Evolutionary conservation across 2,329 filamentous ascomycete genomes (phyloP), one percentile per base, ranked within the genome.

Genomic region (Aspergillus costaricaensis): DNA sequence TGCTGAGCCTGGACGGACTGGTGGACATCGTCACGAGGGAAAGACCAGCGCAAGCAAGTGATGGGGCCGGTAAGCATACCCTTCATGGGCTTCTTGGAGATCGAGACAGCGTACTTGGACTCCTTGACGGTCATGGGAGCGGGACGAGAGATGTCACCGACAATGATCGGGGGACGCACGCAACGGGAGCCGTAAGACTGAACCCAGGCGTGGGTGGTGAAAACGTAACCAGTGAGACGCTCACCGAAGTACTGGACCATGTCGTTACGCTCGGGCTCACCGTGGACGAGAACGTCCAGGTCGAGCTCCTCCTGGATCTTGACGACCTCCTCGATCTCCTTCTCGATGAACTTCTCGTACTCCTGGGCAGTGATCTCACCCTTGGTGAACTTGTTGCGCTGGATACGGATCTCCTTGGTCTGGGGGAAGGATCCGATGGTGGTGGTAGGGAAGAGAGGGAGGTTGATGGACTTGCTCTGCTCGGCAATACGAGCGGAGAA

Each of bases 211-310:
- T 97, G 91, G 79, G 94, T 98, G 79, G 95, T 99, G 88, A 99
- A 99, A 78, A 92, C 90, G 80, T 98, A 99, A 75, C 95, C 95
- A 74, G 96, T 88, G 66, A 99, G 86, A 75, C 92, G 91, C 88
- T 99, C 95, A 81, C 95, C 95, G 73, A 99, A 99, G 89, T 97
- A 99, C 83, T 99, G 95, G 57, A 99, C 95, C 95, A 99, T 99
- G 88, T 99, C 95, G 84, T 99, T 99, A 80, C 95, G 92, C 88
- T 99, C 95, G 62, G 95, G 95, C 87, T 99, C 95, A 78, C 95
- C 95, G 85, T 99, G 95, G 68, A 99, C 95, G 77, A 91, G 91
- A 79, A 99, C 95, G 72, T 99, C 95, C 58, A 99, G 89, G 80
- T 88, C 92, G 74, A 99, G 93, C 84, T 98, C 95, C 75, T 98